A percentile compares a stretch with the other conserved stretches of the same genome.
These are phyloP conservation scores for Colletotrichum zoysiae DNA, from an alignment of 2,329 filamentous ascomycete species.

Conservation along the genomic window DNA sequence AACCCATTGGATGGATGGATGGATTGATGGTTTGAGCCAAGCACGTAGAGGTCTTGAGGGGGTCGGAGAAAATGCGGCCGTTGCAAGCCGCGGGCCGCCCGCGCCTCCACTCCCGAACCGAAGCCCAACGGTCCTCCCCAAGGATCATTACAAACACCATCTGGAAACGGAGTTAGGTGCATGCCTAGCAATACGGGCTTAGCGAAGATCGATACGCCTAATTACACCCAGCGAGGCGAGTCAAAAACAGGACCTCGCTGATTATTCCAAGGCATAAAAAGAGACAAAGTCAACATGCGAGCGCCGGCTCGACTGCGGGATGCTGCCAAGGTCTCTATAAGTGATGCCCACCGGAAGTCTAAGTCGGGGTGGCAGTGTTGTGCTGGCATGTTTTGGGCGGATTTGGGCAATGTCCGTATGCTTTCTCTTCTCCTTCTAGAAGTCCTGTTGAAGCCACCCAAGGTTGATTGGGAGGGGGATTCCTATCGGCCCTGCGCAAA, in stretches of 20 bases:
- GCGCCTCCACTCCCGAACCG: too few relatives aligned
- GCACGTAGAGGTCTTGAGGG: too few relatives aligned
- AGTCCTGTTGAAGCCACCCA: not conserved
- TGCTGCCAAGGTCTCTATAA: not conserved
- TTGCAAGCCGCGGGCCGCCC: too few relatives aligned
- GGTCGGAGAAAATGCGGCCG: too few relatives aligned
- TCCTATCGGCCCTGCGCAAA: not conserved
- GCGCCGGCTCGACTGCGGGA: not conserved
- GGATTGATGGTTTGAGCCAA: not conserved
- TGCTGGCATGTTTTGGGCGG: not conserved
- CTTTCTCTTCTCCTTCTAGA: not conserved
- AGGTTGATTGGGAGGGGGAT: not conserved
- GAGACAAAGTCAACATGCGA: not conserved
- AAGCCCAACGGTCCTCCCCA: too few relatives aligned
- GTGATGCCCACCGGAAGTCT: not conserved
- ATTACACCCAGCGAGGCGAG: not conserved
- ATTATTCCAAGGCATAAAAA: not conserved
- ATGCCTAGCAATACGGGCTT: not conserved
- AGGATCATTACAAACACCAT: not conserved
- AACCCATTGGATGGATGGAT: not conserved
- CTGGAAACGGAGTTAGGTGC: not conserved
- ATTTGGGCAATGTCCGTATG: not conserved
- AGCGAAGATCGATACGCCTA: not conserved
- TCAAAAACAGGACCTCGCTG: not conserved
- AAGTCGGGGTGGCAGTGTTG: not conserved